Conservation (phyloP, 1,284 basidiomycete species). For the Microbotryum saponariae region DNA sequence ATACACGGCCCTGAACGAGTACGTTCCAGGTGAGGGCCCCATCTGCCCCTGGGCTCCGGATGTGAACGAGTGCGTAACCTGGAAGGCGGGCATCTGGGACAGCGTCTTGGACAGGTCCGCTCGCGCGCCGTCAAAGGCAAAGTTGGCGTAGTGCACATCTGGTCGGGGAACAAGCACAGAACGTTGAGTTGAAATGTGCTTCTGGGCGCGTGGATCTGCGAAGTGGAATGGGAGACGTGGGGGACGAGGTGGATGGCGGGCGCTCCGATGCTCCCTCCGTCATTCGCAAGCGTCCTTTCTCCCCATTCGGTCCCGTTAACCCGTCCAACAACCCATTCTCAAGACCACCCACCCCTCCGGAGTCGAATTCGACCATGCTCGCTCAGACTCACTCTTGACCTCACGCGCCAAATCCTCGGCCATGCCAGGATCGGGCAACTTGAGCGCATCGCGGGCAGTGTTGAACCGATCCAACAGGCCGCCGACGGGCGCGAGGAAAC, state of each 20-base stretch:
- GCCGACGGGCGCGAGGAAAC: slow-evolving; percentile 22
- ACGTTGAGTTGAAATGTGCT: slow-evolving; percentile 11
- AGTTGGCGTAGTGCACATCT: slow-evolving; percentile 90
- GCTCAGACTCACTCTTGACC: slow-evolving; percentile 35
- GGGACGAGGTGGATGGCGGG: no score
- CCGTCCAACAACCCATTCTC: no score
- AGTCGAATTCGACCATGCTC: background rate
- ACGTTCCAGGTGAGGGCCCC: slow-evolving; percentile 54
- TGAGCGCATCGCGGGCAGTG: slow-evolving; percentile 45
- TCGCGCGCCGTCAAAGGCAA: slow-evolving; percentile 91
- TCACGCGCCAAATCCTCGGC: slow-evolving; percentile 86
- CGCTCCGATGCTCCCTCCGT: no score
- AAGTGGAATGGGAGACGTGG: no score
- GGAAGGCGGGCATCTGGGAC: slow-evolving; percentile 90
- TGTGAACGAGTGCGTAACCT: slow-evolving; percentile 93
- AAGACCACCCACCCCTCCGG: no score
- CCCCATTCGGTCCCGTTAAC: no score
- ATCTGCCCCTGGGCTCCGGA: slow-evolving; percentile 54
- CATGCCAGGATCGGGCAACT: slow-evolving; percentile 77
- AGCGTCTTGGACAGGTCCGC: slow-evolving; percentile 93
- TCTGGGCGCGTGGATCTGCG: no score
- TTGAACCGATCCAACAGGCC: slow-evolving; percentile 18
- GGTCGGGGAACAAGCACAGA: background rate
- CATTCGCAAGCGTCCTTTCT: no score
- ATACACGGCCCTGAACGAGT: slow-evolving; percentile 92